A percentile compares a stretch with the other conserved stretches of the same genome.
These are phyloP conservation scores for Zygosaccharomyces bailii DNA, from an alignment of 805 yeast genomes.

Conservation along the genomic window DNA sequence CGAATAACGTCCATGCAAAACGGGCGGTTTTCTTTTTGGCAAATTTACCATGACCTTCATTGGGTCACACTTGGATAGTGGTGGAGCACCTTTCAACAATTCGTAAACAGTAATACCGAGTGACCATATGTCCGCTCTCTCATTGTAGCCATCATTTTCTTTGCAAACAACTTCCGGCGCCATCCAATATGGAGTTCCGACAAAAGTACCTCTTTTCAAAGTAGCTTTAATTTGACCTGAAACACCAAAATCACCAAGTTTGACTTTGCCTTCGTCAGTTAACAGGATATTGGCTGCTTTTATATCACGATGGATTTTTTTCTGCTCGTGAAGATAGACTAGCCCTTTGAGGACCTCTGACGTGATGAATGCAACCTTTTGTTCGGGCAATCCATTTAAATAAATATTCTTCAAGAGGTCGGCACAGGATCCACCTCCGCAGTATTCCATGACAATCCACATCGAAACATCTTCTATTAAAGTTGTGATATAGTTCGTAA, in stretches of 20 bases:
- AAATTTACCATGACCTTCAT: conserved; percentile 59
- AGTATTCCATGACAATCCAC: conserved; percentile 93
- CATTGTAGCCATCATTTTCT: conserved; percentile 60
- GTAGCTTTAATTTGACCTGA: conserved; percentile 77
- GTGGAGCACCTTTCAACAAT: conserved; percentile 77
- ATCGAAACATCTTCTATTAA: conserved; percentile 60
- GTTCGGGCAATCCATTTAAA: conserved; percentile 38
- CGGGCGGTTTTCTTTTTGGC: conserved; percentile 38
- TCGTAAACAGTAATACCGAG: conserved; percentile 91
- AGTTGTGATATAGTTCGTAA: conserved; percentile 66
- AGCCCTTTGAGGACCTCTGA: conserved; percentile 67
- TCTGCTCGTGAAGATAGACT: conserved; percentile 67
- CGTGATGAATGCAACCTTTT: conserved; percentile 55
- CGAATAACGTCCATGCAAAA: conserved; percentile 31
- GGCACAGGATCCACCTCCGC: conserved; percentile 91
- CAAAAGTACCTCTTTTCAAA: conserved; percentile 67
- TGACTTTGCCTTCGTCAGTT: conserved; percentile 64
- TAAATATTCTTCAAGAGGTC: conserved; percentile 55
- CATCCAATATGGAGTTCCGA: conserved; percentile 98
- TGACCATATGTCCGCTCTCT: conserved; percentile 94
- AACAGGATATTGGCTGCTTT: conserved; percentile 85
- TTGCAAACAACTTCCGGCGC: conserved; percentile 88
- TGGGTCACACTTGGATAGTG: conserved; percentile 69
- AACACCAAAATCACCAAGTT: conserved; percentile 92
- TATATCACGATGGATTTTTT: conserved; percentile 83